Evolutionary conservation across 495 filamentous ascomycete genomes (phyloP), one percentile per base, ranked within the genome.

Genomic region (Aspergillus biplanus): DNA sequence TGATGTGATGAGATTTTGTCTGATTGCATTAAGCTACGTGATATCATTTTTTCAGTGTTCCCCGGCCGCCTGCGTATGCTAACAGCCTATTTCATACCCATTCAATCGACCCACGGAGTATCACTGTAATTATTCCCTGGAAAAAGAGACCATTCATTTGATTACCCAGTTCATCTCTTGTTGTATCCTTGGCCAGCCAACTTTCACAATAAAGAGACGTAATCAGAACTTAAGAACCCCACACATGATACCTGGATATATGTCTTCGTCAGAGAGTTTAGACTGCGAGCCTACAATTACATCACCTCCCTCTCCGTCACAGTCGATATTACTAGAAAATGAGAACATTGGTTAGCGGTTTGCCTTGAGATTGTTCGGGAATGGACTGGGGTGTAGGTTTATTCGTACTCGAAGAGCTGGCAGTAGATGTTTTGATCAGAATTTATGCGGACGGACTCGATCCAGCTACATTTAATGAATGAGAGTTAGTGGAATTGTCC

Each of bases 231-330:
- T 27, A 27, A 53, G 21, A 53, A 53, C 50, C 11, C 50, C 50
- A 53, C 50, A 53, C 7, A 53, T 31, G 15, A 53, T 53, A 53
- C 50, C 50, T 7, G 50, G 21, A 53, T 53, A 53, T 13, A 53
- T 33, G 18, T 31, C 13, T 12, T 31, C 50, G 11, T 2, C 15
- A 27, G 50, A 3, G 21, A 53, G 33, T 13, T 13, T 12, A 27
- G 50, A 15, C 8, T 27, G 50, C 27, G 50, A 53, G 13, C 12
- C 50, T 9, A 33, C 4, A 53, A 53, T 53, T 27, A 53, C 50
- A 53, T 53, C 50, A 13, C 50, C 50, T 11, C 50, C 50, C 50
- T 53, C 18, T 27, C 50, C 50, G 3, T 33, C 18, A 33, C 50
- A 53, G 2, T 53, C 50, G 6, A 13, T 27, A 31, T 31, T 53